Percentiles rank a stretch among this genome's conserved stretches.
phyloP scores from a whole-genome alignment of 2,329 filamentous ascomycete species.

The Orbilia brochopaga region DNA sequence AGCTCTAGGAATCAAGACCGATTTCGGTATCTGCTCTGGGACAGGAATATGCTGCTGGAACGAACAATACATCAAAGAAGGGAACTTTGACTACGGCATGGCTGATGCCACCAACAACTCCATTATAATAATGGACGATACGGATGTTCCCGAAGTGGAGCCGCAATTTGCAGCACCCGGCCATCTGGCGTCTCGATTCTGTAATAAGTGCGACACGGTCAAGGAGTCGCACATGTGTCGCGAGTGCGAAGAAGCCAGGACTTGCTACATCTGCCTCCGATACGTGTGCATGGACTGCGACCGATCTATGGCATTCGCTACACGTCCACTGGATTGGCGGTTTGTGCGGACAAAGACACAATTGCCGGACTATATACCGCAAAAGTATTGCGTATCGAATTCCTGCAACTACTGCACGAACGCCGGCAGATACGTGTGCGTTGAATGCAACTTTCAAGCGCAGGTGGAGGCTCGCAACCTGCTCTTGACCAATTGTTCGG shows the following conservation, averaged over 20 bases:
- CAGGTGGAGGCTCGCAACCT: slow-evolving; percentile 33
- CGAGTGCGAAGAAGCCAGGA: slow-evolving; percentile 49
- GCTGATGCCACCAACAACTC: slow-evolving; percentile 23
- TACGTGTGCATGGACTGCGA: slow-evolving; percentile 44
- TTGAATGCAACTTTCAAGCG: slow-evolving; percentile 38
- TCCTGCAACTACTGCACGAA: slow-evolving; percentile 47
- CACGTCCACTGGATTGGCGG: slow-evolving; percentile 43
- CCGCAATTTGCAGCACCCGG: slow-evolving; percentile 37
- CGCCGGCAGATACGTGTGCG: slow-evolving; percentile 45
- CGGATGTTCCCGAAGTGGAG: slow-evolving; percentile 9
- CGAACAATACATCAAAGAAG: slow-evolving; percentile 47
- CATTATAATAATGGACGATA: not conserved
- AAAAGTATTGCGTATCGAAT: slow-evolving; percentile 46
- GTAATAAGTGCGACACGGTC: slow-evolving; percentile 19
- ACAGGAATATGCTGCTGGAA: slow-evolving; percentile 39
- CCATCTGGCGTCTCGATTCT: slow-evolving; percentile 23
- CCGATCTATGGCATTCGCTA: slow-evolving; percentile 41
- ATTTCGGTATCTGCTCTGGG: slow-evolving; percentile 29
- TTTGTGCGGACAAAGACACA: slow-evolving; percentile 27
- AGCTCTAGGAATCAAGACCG: slow-evolving; percentile 36
- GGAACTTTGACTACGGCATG: slow-evolving; percentile 48
- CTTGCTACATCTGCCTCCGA: slow-evolving; percentile 44
- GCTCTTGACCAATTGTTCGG: slow-evolving; percentile 34
- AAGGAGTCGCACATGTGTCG: slow-evolving; percentile 42
- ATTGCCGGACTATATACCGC: slow-evolving; percentile 33